These are phyloP conservation scores for Euphorbia peplus DNA, from an alignment of 345 rosid species.

Conservation along the genomic window DNA sequence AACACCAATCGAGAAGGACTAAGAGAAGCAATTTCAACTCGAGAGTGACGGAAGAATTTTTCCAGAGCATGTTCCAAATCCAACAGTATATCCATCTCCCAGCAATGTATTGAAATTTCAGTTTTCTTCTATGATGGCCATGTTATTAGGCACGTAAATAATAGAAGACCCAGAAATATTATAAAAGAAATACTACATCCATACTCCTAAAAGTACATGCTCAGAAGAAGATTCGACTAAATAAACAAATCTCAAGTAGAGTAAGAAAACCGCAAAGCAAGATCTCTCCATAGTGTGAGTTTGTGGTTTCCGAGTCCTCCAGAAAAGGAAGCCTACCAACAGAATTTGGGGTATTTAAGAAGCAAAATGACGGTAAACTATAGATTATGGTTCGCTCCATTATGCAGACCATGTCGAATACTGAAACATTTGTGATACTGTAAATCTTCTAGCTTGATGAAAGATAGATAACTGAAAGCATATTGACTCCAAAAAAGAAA, in stretches of 20 bases:
- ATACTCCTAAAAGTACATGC: neutral
- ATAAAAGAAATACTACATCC: neutral
- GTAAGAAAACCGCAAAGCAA: neutral
- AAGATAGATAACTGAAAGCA: no score
- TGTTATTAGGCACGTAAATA: neutral
- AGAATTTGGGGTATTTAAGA: neutral
- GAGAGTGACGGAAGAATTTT: slow-evolving; percentile 49
- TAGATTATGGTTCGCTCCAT: neutral
- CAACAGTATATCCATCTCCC: slow-evolving; percentile 88
- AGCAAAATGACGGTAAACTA: neutral
- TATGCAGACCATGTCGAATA: neutral
- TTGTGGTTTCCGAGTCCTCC: neutral
- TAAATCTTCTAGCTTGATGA: no score
- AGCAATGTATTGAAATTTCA: slow-evolving; percentile 31
- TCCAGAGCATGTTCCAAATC: slow-evolving; percentile 88
- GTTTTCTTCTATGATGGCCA: neutral
- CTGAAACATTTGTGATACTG: neutral
- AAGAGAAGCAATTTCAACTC: slow-evolving; percentile 2
- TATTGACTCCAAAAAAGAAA: no score
- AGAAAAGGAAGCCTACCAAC: neutral
- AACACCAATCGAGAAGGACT: neutral
- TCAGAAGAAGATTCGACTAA: neutral
- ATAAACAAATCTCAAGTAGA: neutral
- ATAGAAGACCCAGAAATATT: neutral
- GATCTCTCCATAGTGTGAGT: neutral